phyloP scores from a whole-genome alignment of 2,329 filamentous ascomycete genomes.

The Fonsecaea pugnacius region DNA sequence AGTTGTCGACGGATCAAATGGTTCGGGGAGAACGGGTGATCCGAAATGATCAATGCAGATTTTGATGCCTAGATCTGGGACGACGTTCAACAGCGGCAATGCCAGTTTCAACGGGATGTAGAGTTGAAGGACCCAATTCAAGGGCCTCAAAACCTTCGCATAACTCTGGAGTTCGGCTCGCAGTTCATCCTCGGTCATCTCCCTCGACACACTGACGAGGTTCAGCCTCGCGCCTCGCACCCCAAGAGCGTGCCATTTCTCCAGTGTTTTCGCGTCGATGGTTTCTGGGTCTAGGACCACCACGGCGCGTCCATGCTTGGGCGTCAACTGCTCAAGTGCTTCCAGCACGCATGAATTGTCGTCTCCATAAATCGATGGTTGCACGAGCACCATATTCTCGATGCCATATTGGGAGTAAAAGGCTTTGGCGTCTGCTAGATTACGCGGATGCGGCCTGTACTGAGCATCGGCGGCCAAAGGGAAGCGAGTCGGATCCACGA shows the following conservation, averaged over 20 bases:
- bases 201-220: constrained; percentile 58
- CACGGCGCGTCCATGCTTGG: constrained; percentile 58
- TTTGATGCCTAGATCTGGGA: constrained; percentile 49
- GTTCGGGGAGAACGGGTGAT: constrained; percentile 48
- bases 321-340: constrained; percentile 53
- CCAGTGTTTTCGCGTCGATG: constrained; percentile 47
- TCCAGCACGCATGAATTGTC: constrained; percentile 65
- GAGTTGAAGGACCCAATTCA: constrained; percentile 63
- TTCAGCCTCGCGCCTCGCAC: constrained; percentile 66
- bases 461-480: constrained; percentile 54
- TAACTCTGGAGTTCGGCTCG: constrained; percentile 51
- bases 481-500: constrained; percentile 60
- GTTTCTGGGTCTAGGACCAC: constrained; percentile 59
- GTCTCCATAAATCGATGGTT: constrained; percentile 65
- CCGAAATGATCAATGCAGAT: constrained; percentile 67
- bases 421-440: constrained; percentile 55
- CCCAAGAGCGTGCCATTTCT: constrained; percentile 61
- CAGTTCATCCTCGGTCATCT: constrained; percentile 49
- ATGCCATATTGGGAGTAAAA: constrained; percentile 60
- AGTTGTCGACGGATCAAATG: constrained; percentile 25
- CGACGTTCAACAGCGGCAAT: constrained; percentile 54
- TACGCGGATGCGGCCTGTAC: constrained; percentile 58
- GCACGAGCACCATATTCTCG: constrained; percentile 62
- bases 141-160: constrained; percentile 55
- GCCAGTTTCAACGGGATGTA: constrained; percentile 61